These are phyloP conservation scores for Hsuehochloa calcarea DNA, from an alignment of 176 grass and related monocot species.

Conservation along the genomic window DNA sequence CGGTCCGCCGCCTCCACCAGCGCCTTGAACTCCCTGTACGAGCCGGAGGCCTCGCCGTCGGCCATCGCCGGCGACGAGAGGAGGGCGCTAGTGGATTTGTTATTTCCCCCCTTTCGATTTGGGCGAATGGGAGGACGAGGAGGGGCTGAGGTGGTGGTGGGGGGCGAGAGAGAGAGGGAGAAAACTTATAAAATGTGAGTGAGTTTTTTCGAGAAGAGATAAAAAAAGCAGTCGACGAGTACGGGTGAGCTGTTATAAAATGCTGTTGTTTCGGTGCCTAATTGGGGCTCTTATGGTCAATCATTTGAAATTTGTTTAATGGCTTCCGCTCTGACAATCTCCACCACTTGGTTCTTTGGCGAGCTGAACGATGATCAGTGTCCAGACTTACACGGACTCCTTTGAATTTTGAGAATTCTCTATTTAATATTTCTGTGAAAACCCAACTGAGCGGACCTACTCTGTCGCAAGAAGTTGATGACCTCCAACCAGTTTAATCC, in stretches of 20 bases:
- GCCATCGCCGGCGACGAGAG: constrained; percentile 51
- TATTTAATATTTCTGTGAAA: neutral
- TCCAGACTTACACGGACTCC: neutral
- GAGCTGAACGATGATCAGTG: neutral
- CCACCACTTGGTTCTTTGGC: neutral
- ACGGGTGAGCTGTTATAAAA: constrained; percentile 20
- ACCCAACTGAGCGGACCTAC: neutral
- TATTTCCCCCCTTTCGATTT: constrained; percentile 28
- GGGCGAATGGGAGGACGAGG: constrained; percentile 30
- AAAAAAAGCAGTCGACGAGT: constrained; percentile 11
- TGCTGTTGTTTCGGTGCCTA: constrained; percentile 13
- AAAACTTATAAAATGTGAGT: constrained; percentile 30
- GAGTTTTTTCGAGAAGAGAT: constrained; percentile 35
- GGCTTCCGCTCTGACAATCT: neutral
- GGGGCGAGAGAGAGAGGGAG: neutral
- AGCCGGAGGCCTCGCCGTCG: constrained; percentile 39
- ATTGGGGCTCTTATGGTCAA: constrained; percentile 52
- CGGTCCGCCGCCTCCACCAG: constrained; percentile 71
- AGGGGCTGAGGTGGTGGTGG: neutral
- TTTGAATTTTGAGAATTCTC: neutral
- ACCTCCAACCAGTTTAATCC: neutral
- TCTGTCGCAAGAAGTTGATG: neutral
- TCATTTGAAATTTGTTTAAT: constrained; percentile 41
- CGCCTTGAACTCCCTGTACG: constrained; percentile 62
- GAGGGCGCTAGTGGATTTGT: neutral